These are phyloP conservation scores for Colletotrichum sp. DNA, from an alignment of 2,329 filamentous ascomycete species.

Conservation along the genomic window DNA sequence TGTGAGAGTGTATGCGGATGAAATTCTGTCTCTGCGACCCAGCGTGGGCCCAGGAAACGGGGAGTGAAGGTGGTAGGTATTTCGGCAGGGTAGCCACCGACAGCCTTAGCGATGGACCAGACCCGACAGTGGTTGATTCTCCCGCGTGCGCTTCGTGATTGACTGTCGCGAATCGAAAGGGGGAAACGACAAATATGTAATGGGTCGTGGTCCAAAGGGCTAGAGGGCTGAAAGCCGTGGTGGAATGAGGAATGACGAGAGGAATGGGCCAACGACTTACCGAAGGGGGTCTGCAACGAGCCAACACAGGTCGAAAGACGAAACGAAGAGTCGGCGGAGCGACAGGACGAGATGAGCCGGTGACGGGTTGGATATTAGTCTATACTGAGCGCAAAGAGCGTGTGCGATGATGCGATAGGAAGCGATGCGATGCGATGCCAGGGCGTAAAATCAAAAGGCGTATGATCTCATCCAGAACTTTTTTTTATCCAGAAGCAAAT, in stretches of 20 bases:
- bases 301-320: neutral
- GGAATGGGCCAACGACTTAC: constrained; percentile 11
- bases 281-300: neutral
- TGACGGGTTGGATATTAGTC: constrained; percentile 12
- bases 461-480: constrained; percentile 21
- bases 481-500: constrained; percentile 12
- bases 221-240: neutral
- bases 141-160: neutral
- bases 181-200: constrained; percentile 2
- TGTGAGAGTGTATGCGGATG: neutral
- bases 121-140: neutral
- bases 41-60: neutral
- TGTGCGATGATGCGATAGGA: neutral
- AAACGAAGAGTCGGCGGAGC: neutral
- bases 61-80: constrained; percentile 14
- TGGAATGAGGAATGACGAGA: constrained; percentile 17
- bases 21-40: constrained; percentile 5
- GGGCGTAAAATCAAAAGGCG: constrained; percentile 8
- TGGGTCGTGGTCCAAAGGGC: neutral
- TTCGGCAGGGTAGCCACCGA: constrained; percentile 4
- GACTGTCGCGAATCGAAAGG: neutral
- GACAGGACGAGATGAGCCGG: neutral
- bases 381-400: constrained; percentile 4
- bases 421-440: neutral
- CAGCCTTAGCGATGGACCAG: constrained; percentile 3